Conservation (phyloP, 805 yeast genomes). For the Komagataella kurtzmanii region DNA sequence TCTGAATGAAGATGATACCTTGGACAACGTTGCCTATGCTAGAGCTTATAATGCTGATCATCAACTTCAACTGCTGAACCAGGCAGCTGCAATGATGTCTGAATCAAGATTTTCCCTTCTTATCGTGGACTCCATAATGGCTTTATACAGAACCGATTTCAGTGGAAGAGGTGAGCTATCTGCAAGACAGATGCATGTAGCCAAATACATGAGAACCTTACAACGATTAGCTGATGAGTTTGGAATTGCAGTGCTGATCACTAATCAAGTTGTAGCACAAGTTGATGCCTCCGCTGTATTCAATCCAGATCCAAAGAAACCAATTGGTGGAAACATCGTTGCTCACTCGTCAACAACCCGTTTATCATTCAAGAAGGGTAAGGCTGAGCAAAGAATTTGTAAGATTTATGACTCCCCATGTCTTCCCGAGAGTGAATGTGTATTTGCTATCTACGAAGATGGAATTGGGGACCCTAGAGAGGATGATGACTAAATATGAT, state of each 20-base stretch:
- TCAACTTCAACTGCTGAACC: constrained; percentile 71
- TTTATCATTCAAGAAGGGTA: constrained; percentile 78
- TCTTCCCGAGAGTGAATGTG: constrained; percentile 88
- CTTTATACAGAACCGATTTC: constrained; percentile 87
- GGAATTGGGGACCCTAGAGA: constrained; percentile 94
- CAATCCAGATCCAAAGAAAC: constrained; percentile 95
- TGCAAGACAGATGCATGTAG: constrained; percentile 90
- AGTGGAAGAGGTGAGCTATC: constrained; percentile 92
- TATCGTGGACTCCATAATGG: constrained; percentile 97
- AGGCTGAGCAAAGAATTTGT: constrained; percentile 86
- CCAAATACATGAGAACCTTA: constrained; percentile 80
- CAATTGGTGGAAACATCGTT: constrained; percentile 95
- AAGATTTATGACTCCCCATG: constrained; percentile 95
- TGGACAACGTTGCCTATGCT: constrained; percentile 95
- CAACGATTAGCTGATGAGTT: constrained; percentile 94
- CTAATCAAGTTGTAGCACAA: constrained; percentile 95
- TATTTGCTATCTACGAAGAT: constrained; percentile 91
- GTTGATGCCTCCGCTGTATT: constrained; percentile 83
- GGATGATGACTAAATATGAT: constrained; percentile 28
- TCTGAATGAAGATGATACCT: constrained; percentile 82
- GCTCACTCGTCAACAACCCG: constrained; percentile 96
- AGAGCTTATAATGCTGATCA: constrained; percentile 97
- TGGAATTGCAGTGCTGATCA: constrained; percentile 92
- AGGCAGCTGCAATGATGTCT: constrained; percentile 94
- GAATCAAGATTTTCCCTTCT: constrained; percentile 81